A percentile compares a stretch with the other conserved stretches of the same genome.
Conservation (phyloP, 2,329 filamentous ascomycete genomes). For the Sarocladiaceae sp. region DNA sequence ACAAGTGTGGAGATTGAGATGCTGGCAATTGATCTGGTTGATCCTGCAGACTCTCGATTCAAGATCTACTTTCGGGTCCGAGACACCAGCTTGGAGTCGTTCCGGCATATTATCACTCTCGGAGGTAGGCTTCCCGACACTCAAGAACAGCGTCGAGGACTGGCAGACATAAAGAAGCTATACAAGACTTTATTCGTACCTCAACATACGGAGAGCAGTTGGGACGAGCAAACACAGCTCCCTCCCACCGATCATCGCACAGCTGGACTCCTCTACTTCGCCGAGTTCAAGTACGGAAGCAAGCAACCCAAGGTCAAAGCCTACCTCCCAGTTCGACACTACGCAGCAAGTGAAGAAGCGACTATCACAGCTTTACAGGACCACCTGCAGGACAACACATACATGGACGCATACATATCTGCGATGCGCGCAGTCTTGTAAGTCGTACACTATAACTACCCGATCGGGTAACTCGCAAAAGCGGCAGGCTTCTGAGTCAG, state of each 20-base stretch:
- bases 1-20: conserved; percentile 13
- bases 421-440: too few relatives aligned
- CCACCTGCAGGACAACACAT: too few relatives aligned
- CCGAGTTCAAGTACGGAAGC: conserved; percentile 21
- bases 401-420: too few relatives aligned
- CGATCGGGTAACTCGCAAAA: too few relatives aligned
- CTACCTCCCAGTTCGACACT: conserved; percentile 31
- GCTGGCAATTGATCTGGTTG: conserved; percentile 28
- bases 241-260: not conserved
- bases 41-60: conserved; percentile 22
- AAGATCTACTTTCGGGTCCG: conserved; percentile 31
- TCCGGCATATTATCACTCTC: conserved; percentile 11
- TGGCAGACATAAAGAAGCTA: too few relatives aligned
- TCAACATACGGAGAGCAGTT: too few relatives aligned
- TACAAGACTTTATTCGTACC: too few relatives aligned
- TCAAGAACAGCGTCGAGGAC: conserved; percentile 15
- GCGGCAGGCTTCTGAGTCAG: too few relatives aligned
- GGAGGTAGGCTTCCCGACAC: conserved; percentile 21
- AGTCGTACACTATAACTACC: too few relatives aligned
- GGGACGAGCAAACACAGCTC: not conserved
- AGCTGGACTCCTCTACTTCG: not conserved
- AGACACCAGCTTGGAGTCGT: conserved; percentile 23
- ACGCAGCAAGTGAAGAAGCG: conserved; percentile 17
- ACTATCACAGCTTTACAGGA: conserved; percentile 10
- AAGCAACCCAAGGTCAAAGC: conserved; percentile 22